Conservation (phyloP, 257 asterid genomes). For the Solanum lycopersicoides region DNA sequence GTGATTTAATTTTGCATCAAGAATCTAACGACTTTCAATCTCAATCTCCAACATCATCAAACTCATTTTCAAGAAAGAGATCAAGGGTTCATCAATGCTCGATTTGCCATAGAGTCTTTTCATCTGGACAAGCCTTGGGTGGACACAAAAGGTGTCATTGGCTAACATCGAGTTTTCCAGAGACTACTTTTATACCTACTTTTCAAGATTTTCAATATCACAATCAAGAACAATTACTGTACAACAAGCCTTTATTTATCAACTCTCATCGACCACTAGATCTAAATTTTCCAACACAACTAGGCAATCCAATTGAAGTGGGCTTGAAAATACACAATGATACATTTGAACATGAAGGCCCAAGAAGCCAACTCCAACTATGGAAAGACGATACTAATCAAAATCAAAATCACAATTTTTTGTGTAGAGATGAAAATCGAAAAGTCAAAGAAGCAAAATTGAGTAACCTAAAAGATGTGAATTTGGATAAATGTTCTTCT, state of each 20-base stretch:
- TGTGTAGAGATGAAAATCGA: conserved; percentile 11
- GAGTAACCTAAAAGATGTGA: conserved; percentile 47
- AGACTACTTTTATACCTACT: conserved; percentile 39
- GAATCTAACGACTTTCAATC: neutral
- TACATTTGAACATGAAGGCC: conserved; percentile 4
- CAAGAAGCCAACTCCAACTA: conserved; percentile 19
- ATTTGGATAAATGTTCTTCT: conserved; percentile 43
- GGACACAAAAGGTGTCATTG: conserved; percentile 87
- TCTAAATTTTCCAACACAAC: conserved; percentile 33
- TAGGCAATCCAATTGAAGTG: neutral
- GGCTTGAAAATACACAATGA: neutral
- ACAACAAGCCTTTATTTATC: conserved; percentile 26
- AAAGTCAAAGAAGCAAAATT: conserved; percentile 41
- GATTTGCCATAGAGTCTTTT: conserved; percentile 55
- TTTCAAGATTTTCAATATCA: conserved; percentile 14
- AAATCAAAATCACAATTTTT: conserved; percentile 7
- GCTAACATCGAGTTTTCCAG: conserved; percentile 38
- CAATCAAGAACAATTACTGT: conserved; percentile 10
- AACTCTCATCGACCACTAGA: conserved; percentile 19
- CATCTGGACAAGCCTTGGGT: conserved; percentile 83
- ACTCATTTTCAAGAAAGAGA: conserved; percentile 9
- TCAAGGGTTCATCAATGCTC: conserved; percentile 67
- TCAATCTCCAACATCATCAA: neutral
- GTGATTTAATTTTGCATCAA: conserved; percentile 6
- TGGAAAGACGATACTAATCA: conserved; percentile 6